phyloP scores from a whole-genome alignment of 306 rosid species.

The Malus sylvestris region DNA sequence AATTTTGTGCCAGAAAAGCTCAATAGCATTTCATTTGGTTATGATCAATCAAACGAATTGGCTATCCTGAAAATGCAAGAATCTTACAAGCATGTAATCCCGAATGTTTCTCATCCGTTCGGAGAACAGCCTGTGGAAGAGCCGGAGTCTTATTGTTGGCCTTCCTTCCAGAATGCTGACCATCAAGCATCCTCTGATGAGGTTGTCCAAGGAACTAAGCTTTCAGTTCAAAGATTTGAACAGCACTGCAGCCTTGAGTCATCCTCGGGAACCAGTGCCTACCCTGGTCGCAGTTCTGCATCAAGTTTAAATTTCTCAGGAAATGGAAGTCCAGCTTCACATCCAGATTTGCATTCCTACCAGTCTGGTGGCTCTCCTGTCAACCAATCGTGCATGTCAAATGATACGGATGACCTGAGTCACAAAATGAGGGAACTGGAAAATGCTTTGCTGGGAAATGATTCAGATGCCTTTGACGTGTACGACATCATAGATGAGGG shows the following conservation, averaged over 20 bases:
- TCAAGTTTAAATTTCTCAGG: conserved; percentile 50
- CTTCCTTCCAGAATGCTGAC: conserved; percentile 28
- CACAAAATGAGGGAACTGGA: conserved; percentile 82
- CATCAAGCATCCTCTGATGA: conserved; percentile 39
- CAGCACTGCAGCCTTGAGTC: conserved; percentile 54
- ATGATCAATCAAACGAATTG: conserved; percentile 8
- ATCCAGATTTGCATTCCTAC: conserved; percentile 37
- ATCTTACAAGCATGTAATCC: conserved; percentile 37
- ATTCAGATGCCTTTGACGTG: conserved; percentile 37
- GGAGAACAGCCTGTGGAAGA: conserved; percentile 36
- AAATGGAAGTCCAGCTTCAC: conserved; percentile 51
- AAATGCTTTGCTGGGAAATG: conserved; percentile 70
- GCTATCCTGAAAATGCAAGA: conserved; percentile 33
- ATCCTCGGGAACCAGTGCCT: conserved; percentile 40
- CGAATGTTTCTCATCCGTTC: conserved; percentile 35
- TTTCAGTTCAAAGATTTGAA: conserved; percentile 28
- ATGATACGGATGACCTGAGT: conserved; percentile 46
- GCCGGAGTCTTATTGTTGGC: conserved; percentile 32
- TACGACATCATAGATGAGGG: conserved; percentile 19
- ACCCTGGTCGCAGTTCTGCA: conserved; percentile 59
- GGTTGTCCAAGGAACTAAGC: conserved; percentile 35
- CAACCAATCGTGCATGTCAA: conserved; percentile 46
- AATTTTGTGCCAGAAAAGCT: conserved; percentile 4
- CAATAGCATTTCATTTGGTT: background rate
- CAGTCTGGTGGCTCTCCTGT: conserved; percentile 41